These are phyloP conservation scores for Candida xiaguanensis DNA, from an alignment of 805 yeast genomes.

Conservation along the genomic window DNA sequence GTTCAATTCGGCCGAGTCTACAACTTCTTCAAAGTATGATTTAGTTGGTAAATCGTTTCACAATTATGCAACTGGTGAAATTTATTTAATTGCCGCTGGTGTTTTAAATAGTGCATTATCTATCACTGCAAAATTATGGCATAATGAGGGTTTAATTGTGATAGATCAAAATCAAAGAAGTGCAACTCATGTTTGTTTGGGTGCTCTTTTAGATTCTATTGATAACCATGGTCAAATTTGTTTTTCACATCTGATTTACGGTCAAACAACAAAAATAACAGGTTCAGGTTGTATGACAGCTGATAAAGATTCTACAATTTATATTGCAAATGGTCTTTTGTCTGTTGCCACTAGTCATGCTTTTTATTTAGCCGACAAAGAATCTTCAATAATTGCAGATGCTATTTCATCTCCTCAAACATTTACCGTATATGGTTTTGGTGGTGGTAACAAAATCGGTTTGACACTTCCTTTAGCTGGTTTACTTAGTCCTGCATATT, in stretches of 20 bases:
- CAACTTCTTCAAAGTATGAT: constrained; percentile 15
- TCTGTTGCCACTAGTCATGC: constrained; percentile 14
- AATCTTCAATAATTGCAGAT: constrained; percentile 16
- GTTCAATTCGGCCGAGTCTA: constrained; percentile 18
- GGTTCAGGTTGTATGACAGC: constrained; percentile 24
- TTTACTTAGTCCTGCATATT: constrained; percentile 2
- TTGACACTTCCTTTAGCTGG: constrained; percentile 9
- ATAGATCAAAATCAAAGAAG: constrained; percentile 12
- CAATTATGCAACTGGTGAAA: constrained; percentile 18
- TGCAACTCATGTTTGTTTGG: constrained; percentile 14
- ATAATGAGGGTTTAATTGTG: constrained; percentile 18
- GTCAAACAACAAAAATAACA: constrained; percentile 17
- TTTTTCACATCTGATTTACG: constrained; percentile 18
- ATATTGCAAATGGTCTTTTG: constrained; percentile 12
- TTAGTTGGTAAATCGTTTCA: constrained; percentile 15
- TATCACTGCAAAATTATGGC: constrained; percentile 14
- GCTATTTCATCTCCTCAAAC: constrained; percentile 15
- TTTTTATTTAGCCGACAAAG: constrained; percentile 15
- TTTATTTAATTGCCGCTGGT: constrained; percentile 22
- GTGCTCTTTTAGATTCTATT: constrained; percentile 14
- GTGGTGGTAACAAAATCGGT: constrained; percentile 20
- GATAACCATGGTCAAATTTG: constrained; percentile 26
- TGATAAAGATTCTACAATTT: constrained; percentile 14
- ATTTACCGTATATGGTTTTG: constrained; percentile 21
- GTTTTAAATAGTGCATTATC: constrained; percentile 13